Evolutionary conservation across 495 filamentous ascomycete species (phyloP), one percentile per base, ranked within the genome.

Genomic region (Aspergillus nidulans): DNA sequence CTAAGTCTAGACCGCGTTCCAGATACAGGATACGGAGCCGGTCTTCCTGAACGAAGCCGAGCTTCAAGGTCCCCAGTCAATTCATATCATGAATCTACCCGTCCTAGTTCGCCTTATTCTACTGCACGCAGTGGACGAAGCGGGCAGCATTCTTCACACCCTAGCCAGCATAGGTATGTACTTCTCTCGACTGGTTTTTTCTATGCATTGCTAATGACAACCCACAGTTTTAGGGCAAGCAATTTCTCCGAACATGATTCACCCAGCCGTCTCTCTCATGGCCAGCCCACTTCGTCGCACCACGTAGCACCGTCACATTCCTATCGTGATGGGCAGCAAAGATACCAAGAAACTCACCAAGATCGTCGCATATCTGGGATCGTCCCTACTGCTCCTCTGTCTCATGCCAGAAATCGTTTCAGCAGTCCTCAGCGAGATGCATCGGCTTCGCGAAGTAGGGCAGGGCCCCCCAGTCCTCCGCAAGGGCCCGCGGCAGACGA

Each of bases 1-100:
- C 68, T 62, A 8, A 67, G 68, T 19, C 59, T 72, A 30, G 68
- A 60, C 48, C 71, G 64, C 51, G 70, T 76, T 40, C 50, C 68
- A 16, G 71, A 69, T 19, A 64, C 61, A 42, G 50, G 61, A 30
- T 64, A 66, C 30, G 69, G 73, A 54, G 57, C 59, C 12, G 64
- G 66, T 6, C 62, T 61, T 5, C 58, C 63, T 54, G 65, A 63
- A 32, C 69, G 62, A 30, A 63, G 57, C 30, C 66, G 65, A 42
- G 51, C 63, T 2, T 63, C 68, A 30, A 66, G 69, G 36, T 64
- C 72, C 20, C 79, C 85, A 30, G 77, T 71, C 48, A 80, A 78
- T 32, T 85, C 84, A n/a, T 80, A 80, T 58, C 83, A 84, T 57
- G 81, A 78, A 20, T 90, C 85, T 9, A 87, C 89, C 32, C 81